These are phyloP conservation scores for Cytospora leucostoma DNA, from an alignment of 2,329 filamentous ascomycete species.

Conservation along the genomic window DNA sequence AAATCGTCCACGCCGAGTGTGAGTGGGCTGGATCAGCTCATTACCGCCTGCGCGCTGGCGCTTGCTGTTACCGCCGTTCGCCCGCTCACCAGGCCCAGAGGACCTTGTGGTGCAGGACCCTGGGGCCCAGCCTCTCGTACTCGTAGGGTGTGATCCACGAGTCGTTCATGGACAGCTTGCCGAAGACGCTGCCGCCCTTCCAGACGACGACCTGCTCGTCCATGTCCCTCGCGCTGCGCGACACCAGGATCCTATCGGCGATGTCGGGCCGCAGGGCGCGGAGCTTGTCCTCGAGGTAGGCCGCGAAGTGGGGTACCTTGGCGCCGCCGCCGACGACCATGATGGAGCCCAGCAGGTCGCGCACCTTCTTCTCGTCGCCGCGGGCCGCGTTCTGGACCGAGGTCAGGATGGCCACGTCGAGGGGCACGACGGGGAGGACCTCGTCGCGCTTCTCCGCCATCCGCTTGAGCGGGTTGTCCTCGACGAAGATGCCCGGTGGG, in stretches of 20 bases:
- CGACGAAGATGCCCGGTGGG: slow-evolving; percentile 50
- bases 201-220: slow-evolving; percentile 96
- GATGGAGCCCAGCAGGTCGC: slow-evolving; percentile 85
- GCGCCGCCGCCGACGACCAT: slow-evolving; percentile 88
- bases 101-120: slow-evolving; percentile 82
- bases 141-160: slow-evolving; percentile 89
- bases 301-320: slow-evolving; percentile 77
- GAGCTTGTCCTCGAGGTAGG: slow-evolving; percentile 80
- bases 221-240: slow-evolving; percentile 81
- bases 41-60: too few relatives aligned
- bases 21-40: too few relatives aligned
- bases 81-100: slow-evolving; percentile 58
- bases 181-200: slow-evolving; percentile 98
- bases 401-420: slow-evolving; percentile 87
- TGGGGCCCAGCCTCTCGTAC: slow-evolving; percentile 81
- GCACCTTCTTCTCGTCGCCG: slow-evolving; percentile 88
- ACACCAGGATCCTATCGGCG: slow-evolving; percentile 61
- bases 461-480: slow-evolving; percentile 51
- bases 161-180: slow-evolving; percentile 88
- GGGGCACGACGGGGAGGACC: slow-evolving; percentile 77
- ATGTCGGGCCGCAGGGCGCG: slow-evolving; percentile 65
- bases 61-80: background rate
- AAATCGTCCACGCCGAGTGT: background rate
- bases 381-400: slow-evolving; percentile 85
- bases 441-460: slow-evolving; percentile 73